Conservation (phyloP, 1,284 basidiomycete genomes). For the Ganoderma boninense region DNA sequence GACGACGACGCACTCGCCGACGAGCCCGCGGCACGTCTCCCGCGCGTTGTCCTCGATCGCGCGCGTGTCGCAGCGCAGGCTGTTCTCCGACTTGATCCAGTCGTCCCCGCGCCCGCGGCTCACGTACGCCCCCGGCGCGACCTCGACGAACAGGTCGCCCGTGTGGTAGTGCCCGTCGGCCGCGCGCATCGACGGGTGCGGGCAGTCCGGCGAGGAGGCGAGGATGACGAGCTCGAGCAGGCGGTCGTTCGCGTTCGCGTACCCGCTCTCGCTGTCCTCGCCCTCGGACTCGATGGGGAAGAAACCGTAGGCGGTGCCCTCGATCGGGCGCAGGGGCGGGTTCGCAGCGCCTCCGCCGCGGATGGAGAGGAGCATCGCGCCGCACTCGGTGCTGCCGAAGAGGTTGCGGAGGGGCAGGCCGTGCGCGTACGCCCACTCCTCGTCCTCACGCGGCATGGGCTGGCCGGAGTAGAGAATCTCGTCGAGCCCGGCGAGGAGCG, state of each 20-base stretch:
- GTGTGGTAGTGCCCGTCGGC: slow-evolving; percentile 76
- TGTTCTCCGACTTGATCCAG: slow-evolving; percentile 80
- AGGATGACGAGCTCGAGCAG: slow-evolving; percentile 72
- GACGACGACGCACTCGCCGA: slow-evolving; percentile 70
- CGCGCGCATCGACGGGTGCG: slow-evolving; percentile 60
- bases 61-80: slow-evolving; percentile 76
- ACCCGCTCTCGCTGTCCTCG: slow-evolving; percentile 40
- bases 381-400: slow-evolving; percentile 78
- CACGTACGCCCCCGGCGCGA: slow-evolving; percentile 58
- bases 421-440: slow-evolving; percentile 66
- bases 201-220: slow-evolving; percentile 70
- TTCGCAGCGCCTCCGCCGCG: slow-evolving; percentile 51
- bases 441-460: slow-evolving; percentile 68
- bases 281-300: slow-evolving; percentile 52
- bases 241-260: slow-evolving; percentile 56
- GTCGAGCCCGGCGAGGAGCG: slow-evolving; percentile 59
- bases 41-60: slow-evolving; percentile 76
- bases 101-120: slow-evolving; percentile 76
- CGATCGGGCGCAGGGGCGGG: slow-evolving; percentile 50
- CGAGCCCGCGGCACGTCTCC: slow-evolving; percentile 58
- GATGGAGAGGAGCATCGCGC: slow-evolving; percentile 66
- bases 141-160: slow-evolving; percentile 74
- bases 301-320: slow-evolving; percentile 65
- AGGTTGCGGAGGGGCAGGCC: slow-evolving; percentile 69
- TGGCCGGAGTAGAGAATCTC: slow-evolving; percentile 72